Conservation (phyloP, 2,329 filamentous ascomycete species). For the Exophiala oligosperma region DNA sequence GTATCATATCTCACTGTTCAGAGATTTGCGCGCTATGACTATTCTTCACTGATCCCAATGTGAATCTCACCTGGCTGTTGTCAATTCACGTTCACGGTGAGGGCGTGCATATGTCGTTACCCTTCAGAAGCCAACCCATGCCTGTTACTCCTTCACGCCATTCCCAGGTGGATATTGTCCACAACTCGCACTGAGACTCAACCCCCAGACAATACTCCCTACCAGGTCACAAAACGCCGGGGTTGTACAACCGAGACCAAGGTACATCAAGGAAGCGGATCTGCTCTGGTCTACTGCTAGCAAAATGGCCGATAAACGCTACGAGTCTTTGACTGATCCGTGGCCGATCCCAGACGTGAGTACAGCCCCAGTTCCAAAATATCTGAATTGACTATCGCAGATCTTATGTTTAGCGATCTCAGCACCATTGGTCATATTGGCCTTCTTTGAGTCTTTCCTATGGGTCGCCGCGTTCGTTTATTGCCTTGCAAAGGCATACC, state of each 20-base stretch:
- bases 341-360: conserved; percentile 22
- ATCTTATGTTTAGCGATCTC: conserved; percentile 83
- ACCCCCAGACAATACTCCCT: no score
- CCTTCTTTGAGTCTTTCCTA: conserved; percentile 88
- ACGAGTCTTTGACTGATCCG: not conserved
- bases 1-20: conserved; percentile 1
- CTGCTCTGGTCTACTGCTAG: not conserved
- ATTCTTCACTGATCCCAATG: conserved; percentile 17
- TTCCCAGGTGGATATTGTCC: no score
- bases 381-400: conserved; percentile 47
- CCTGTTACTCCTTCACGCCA: no score
- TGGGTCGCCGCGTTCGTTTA: conserved; percentile 95
- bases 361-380: no score
- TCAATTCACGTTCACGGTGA: not conserved
- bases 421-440: conserved; percentile 77
- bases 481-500: conserved; percentile 82
- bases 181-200: no score
- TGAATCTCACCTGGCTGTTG: not conserved
- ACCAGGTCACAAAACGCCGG: no score
- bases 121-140: no score
- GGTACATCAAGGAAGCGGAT: not conserved
- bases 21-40: conserved; percentile 8
- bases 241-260: not conserved
- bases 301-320: conserved; percentile 2
- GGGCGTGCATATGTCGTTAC: no score